phyloP scores from a whole-genome alignment of 2,329 filamentous ascomycete genomes.

The Keithomyces neogunnii region DNA sequence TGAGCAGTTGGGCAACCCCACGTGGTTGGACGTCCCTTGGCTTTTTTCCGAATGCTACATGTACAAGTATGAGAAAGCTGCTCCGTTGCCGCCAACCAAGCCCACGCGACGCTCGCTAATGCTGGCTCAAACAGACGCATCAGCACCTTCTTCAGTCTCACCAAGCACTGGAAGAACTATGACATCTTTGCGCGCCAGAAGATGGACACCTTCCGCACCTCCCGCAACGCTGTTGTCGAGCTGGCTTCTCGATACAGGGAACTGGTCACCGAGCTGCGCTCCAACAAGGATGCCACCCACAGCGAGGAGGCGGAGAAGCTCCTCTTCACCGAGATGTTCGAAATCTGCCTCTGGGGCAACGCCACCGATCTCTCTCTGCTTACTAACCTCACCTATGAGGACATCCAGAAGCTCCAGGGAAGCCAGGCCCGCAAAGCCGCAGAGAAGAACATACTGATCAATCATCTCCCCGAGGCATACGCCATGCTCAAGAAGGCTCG shows the following conservation, averaged over 20 bases:
- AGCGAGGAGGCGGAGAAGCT: constrained; percentile 64
- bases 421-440: constrained; percentile 75
- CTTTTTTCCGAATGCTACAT: constrained; percentile 91
- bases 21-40: constrained; percentile 84
- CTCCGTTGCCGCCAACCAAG: neutral
- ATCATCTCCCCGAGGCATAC: constrained; percentile 72
- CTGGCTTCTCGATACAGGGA: constrained; percentile 72
- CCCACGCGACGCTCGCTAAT: neutral
- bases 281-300: constrained; percentile 39
- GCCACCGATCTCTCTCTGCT: constrained; percentile 89
- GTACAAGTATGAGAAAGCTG: constrained; percentile 50
- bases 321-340: constrained; percentile 86
- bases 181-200: constrained; percentile 89
- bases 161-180: constrained; percentile 78
- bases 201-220: constrained; percentile 84
- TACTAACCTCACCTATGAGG: constrained; percentile 84
- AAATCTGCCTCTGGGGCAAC: constrained; percentile 96
- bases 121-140: constrained; percentile 50
- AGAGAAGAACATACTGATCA: constrained; percentile 86
- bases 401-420: constrained; percentile 94
- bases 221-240: constrained; percentile 76
- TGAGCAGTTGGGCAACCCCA: constrained; percentile 59
- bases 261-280: constrained; percentile 57
- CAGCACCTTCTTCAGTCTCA: constrained; percentile 66
- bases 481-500: constrained; percentile 57